Evolutionary conservation across 805 yeast species (phyloP).

Genomic region (Candida maris): DNA sequence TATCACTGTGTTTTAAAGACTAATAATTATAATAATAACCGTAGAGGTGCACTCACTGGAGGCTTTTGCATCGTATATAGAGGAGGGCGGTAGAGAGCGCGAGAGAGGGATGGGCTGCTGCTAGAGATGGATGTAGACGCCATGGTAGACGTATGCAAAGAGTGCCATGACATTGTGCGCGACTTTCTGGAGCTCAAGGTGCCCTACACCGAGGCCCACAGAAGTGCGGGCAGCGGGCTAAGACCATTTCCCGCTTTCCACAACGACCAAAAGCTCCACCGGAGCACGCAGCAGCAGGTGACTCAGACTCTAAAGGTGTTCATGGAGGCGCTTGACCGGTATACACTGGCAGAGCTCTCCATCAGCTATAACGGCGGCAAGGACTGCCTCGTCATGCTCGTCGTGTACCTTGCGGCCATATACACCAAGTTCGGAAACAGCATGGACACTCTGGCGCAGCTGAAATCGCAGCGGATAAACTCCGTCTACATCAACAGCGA

Average conservation of each 20-base stretch:
- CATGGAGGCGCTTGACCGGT: slow-evolving; percentile 17
- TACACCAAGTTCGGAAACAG: slow-evolving; percentile 20
- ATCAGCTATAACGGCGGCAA: slow-evolving; percentile 95
- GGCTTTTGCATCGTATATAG: no score
- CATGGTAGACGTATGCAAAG: slow-evolving; percentile 21
- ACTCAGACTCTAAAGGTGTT: slow-evolving; percentile 18
- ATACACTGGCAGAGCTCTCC: slow-evolving; percentile 50
- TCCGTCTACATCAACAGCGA: slow-evolving; percentile 76
- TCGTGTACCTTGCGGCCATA: slow-evolving; percentile 61
- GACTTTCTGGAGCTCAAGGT: slow-evolving; percentile 11
- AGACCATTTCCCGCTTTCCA: slow-evolving; percentile 18
- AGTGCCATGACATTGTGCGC: slow-evolving; percentile 16
- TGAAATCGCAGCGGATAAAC: slow-evolving; percentile 27
- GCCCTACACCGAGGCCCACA: slow-evolving; percentile 10
- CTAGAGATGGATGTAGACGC: slow-evolving; percentile 18
- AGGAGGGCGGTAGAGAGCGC: no score
- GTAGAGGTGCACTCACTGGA: no score
- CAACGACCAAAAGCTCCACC: slow-evolving; percentile 10
- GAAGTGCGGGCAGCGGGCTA: slow-evolving; percentile 1
- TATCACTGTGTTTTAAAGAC: no score
- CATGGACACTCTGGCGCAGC: slow-evolving; percentile 11
- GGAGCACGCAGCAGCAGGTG: slow-evolving; percentile 25
- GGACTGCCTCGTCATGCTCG: slow-evolving; percentile 87
- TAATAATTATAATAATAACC: no score
- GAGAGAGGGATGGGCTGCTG: no score